Base-by-base conservation (phyloP, 768 basidiomycete genomes). In the Paxillus ammoniavirescens region DNA sequence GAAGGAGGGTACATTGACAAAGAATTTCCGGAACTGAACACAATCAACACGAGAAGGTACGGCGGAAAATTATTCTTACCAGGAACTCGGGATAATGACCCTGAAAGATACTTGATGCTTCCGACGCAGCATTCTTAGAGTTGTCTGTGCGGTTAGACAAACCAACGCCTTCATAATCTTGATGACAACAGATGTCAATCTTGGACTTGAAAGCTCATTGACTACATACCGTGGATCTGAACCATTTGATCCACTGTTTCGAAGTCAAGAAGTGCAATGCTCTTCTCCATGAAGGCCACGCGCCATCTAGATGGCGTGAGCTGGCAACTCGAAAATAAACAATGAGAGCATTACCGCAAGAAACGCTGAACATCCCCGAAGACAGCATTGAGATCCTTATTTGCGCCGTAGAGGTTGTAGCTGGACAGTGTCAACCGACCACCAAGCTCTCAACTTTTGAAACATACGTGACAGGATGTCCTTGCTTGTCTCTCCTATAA, bases 21-120 rank as follows among this genome's bases (percentile, higher is more conserved):
- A 92, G 73, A 85, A 89, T 66, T 92, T 92, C 65, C 78, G 79
- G 61, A 81, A 77, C 86, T 88, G 57, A 36, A 30, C 13, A 45
- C 21, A 60, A 37, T 51, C 8, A 51, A 15, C 5, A 40, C 2
- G 14, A 21, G 49, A 15, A 53, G n/a, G 2, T 18, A 28, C 8
- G 15, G 18, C 1, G 8, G 23, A 9, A 12, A 6, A 35, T 8
- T 14, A 14, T 26, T 71, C 79, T 49, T 41, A 87, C 88, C 49
- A 93, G 72, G 54, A 91, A 76, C 66, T 93, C 90, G 0, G 91
- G 91, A 62, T 93, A 92, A 66, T 92, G 82, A 56, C 76, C 76
- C 51, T 81, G 75, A 72, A 93, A 93, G 62, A 92, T 87, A 61
- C 75, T 83, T 2, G 83, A 81, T 8, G 89, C 86, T 63, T 89